phyloP scores from a whole-genome alignment of 1,284 basidiomycete species.

The Heterobasidion parviporum region DNA sequence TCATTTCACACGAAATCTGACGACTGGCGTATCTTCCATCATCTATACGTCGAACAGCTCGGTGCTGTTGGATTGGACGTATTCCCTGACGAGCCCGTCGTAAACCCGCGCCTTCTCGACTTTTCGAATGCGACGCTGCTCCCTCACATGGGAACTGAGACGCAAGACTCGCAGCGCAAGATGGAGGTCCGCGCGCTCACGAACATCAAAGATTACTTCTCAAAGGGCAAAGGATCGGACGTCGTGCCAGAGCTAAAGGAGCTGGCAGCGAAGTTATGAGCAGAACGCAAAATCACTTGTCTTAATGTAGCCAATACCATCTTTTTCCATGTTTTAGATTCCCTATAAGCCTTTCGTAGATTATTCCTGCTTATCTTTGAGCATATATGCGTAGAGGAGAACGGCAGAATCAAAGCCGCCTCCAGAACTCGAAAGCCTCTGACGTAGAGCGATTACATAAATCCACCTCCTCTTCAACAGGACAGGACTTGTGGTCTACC shows the following conservation, averaged over 20 bases:
- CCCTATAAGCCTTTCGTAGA: no score
- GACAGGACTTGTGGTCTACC: no score
- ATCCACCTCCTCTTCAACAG: no score
- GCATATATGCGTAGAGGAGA: no score
- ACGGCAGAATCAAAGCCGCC: no score
- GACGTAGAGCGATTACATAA: no score
- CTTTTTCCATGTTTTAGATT: no score
- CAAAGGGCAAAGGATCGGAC: slow-evolving; percentile 54
- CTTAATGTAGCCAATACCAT: no score
- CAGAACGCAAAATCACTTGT: no score
- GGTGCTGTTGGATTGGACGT: slow-evolving; percentile 84
- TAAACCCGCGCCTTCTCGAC: slow-evolving; percentile 73
- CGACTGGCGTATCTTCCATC: neutral
- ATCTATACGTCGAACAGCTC: slow-evolving; percentile 38
- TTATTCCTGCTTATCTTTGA: no score
- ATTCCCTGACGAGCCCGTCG: slow-evolving; percentile 80
- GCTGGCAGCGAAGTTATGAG: neutral
- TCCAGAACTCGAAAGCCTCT: no score
- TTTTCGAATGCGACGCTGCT: slow-evolving; percentile 80
- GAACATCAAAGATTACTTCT: slow-evolving; percentile 64
- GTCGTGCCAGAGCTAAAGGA: slow-evolving; percentile 48
- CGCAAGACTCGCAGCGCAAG: slow-evolving; percentile 69
- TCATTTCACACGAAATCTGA: neutral
- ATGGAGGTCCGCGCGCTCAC: slow-evolving; percentile 77
- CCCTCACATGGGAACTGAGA: slow-evolving; percentile 90